A percentile compares a stretch with the other conserved stretches of the same genome.
These are phyloP conservation scores for Phyllosticta paracitricarpa DNA, from an alignment of 2,329 filamentous ascomycete genomes.

Conservation along the genomic window DNA sequence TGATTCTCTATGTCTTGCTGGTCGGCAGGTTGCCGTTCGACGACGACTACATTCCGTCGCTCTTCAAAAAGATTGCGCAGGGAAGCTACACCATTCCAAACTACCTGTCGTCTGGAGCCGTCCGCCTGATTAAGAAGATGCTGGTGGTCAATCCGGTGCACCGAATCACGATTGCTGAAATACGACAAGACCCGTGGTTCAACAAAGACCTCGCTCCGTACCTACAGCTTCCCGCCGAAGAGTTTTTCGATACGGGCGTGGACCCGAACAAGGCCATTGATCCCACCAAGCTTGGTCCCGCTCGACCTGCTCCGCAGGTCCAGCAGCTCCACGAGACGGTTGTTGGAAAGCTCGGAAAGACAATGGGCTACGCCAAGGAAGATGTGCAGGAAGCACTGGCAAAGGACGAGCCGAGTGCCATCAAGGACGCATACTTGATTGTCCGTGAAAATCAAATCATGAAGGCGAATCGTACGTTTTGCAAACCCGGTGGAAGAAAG, in stretches of 20 bases:
- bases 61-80: slow-evolving; percentile 96
- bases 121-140: slow-evolving; percentile 80
- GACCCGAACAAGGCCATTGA: slow-evolving; percentile 88
- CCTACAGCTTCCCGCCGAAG: slow-evolving; percentile 75
- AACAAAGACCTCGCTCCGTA: slow-evolving; percentile 76
- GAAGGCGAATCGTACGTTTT: slow-evolving; percentile 78
- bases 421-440: slow-evolving; percentile 98
- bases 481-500: slow-evolving; percentile 1
- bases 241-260: slow-evolving; percentile 88
- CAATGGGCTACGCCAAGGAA: slow-evolving; percentile 91
- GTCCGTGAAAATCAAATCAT: slow-evolving; percentile 96
- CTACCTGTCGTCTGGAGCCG: slow-evolving; percentile 80
- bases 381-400: slow-evolving; percentile 92
- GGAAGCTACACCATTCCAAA: slow-evolving; percentile 87
- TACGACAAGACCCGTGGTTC: slow-evolving; percentile 91
- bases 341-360: slow-evolving; percentile 91
- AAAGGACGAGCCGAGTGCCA: slow-evolving; percentile 87
- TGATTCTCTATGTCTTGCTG: slow-evolving; percentile 64
- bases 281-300: slow-evolving; percentile 68
- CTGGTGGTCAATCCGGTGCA: slow-evolving; percentile 90
- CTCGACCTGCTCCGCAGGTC: slow-evolving; percentile 60
- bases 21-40: slow-evolving; percentile 76
- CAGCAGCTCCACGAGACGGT: slow-evolving; percentile 88
- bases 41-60: slow-evolving; percentile 92
- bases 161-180: slow-evolving; percentile 87